Evolutionary conservation across 2,329 filamentous ascomycete species (phyloP).

Genomic region (Aspergillus aculeatus): DNA sequence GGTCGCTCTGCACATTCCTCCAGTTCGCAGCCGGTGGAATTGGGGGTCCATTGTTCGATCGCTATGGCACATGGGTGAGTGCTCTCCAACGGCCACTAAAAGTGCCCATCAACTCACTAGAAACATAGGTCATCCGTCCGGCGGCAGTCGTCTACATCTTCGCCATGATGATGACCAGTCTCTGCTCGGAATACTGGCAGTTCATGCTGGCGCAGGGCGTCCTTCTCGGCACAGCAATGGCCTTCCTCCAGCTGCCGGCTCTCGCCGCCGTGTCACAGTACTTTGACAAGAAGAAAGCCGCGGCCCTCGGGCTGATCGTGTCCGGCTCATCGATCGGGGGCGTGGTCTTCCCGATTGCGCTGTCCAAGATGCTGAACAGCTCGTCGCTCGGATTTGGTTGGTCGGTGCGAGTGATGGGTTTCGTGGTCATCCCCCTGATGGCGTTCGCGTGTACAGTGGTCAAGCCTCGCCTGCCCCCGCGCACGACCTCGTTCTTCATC

Average conservation of each 20-base stretch:
- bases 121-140: constrained; percentile 15
- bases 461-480: constrained; percentile 18
- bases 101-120: not conserved
- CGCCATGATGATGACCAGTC: constrained; percentile 62
- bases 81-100: constrained; percentile 13
- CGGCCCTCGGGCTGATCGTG: constrained; percentile 49
- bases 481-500: constrained; percentile 8
- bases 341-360: constrained; percentile 51
- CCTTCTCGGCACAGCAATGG: constrained; percentile 29
- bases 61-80: constrained; percentile 22
- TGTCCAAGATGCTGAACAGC: constrained; percentile 50
- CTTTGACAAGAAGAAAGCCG: constrained; percentile 50
- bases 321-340: constrained; percentile 54
- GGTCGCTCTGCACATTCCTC: constrained; percentile 38
- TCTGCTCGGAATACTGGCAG: constrained; percentile 57
- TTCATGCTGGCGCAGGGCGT: constrained; percentile 42
- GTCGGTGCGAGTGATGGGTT: constrained; percentile 54
- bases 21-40: constrained; percentile 22
- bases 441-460: constrained; percentile 37
- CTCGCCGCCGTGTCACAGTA: constrained; percentile 49
- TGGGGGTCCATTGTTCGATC: constrained; percentile 26
- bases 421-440: constrained; percentile 50
- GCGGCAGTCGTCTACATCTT: constrained; percentile 45
- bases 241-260: constrained; percentile 47
- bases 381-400: constrained; percentile 51